Percentiles rank a stretch among this genome's conserved stretches.
These are phyloP conservation scores for Fusarium sambucinum DNA, from an alignment of 2,329 filamentous ascomycete genomes.

Conservation along the genomic window DNA sequence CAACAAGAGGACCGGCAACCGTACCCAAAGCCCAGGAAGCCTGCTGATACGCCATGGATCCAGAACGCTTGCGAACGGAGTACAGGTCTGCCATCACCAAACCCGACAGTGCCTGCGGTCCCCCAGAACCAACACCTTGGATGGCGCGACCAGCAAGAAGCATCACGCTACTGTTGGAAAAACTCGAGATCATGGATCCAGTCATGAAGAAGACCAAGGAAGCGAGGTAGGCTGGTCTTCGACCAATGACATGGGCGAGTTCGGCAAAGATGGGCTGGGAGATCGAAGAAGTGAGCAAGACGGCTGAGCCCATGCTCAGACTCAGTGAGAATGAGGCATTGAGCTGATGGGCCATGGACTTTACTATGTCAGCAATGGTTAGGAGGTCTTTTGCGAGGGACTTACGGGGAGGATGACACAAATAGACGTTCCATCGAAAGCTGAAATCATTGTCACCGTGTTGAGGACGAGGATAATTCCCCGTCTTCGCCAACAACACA, in stretches of 20 bases:
- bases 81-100: slow-evolving; percentile 57
- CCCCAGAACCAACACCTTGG: slow-evolving; percentile 55
- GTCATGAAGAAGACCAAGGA: slow-evolving; percentile 52
- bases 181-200: slow-evolving; percentile 57
- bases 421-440: slow-evolving; percentile 49
- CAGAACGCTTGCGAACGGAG: slow-evolving; percentile 56
- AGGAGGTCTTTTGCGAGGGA: neutral
- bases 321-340: slow-evolving; percentile 44
- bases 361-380: slow-evolving; percentile 1
- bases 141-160: slow-evolving; percentile 52
- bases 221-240: slow-evolving; percentile 47
- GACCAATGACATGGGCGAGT: slow-evolving; percentile 53
- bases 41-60: slow-evolving; percentile 55
- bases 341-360: slow-evolving; percentile 45
- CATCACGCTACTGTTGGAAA: slow-evolving; percentile 47
- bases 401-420: slow-evolving; percentile 48
- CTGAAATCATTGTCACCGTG: slow-evolving; percentile 39
- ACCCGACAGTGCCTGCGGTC: slow-evolving; percentile 51
- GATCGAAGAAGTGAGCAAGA: slow-evolving; percentile 73
- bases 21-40: slow-evolving; percentile 69
- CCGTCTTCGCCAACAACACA: slow-evolving; percentile 17
- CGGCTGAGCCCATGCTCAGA: slow-evolving; percentile 68
- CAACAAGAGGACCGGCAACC: slow-evolving; percentile 49
- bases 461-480: slow-evolving; percentile 42
- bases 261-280: slow-evolving; percentile 64